Evolutionary conservation across 257 asterid genomes (phyloP), one percentile per base, ranked within the genome.

Genomic region (Gynochthodes officinalis): DNA sequence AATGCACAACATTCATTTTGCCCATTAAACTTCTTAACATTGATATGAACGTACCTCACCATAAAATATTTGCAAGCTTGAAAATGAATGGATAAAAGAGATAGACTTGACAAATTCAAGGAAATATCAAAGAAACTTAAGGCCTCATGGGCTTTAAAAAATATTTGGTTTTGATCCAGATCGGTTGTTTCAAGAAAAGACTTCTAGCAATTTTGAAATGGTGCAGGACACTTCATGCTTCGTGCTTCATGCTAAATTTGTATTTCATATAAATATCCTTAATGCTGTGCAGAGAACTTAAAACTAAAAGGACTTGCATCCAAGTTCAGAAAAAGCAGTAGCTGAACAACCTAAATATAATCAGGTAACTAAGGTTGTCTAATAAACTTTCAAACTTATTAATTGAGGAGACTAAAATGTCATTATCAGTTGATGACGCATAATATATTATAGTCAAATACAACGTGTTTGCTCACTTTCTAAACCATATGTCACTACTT

Each of bases 381-480:
- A 58, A 5, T 16, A 28, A 25, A 37, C 32, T 46, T n/a, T 48
- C n/a, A 5, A 28, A 32, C 52, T 49, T 15, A 72, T 32, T 33
- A 71, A 53, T 15, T 25, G 25, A 63, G 57, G 57, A 16, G 58
- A 54, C 23, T 54, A 16, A 18, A 70, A 39, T 3, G 1, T 14
- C 7, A 32, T 18, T 46, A 60, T 27, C 12, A 14, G 70, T 4
- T 49, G 15, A 25, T 40, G 61, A 74, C 71, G 72, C 66, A 82
- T 52, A 59, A 42, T 52, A 75, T 16, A 57, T 52, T 67, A 62
- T 59, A 73, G 48, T 55, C 25, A 72, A 50, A 77, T 46, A 71
- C 27, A 66, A 68, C 52, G 72, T 44, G 57, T 21, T 64, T 67
- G 73, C 76, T 77, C 63, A 55, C 61, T 63, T 75, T 75, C 54